phyloP scores from a whole-genome alignment of 805 yeast genomes.

The Torulaspora delbrueckii region DNA sequence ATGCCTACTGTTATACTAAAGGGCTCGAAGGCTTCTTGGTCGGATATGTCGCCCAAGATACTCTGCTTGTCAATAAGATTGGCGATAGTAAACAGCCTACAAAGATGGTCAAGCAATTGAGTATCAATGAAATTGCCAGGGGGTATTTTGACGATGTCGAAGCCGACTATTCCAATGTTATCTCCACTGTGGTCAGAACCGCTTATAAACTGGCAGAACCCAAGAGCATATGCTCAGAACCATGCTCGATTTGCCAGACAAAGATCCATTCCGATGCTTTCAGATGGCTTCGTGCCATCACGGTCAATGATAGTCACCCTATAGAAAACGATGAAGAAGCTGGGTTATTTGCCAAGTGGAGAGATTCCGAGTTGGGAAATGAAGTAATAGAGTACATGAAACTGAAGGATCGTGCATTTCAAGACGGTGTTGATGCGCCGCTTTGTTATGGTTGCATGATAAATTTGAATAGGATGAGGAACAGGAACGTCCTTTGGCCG shows the following conservation, averaged over 20 bases:
- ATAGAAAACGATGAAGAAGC: slow-evolving; percentile 42
- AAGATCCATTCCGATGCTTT: slow-evolving; percentile 54
- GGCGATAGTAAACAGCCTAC: slow-evolving; percentile 30
- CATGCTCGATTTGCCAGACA: slow-evolving; percentile 55
- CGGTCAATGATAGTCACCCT: slow-evolving; percentile 53
- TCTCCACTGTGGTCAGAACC: slow-evolving; percentile 87
- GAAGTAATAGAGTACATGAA: slow-evolving; percentile 17
- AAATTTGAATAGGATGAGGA: slow-evolving; percentile 44
- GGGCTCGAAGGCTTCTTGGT: slow-evolving; percentile 37
- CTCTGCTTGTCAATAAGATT: slow-evolving; percentile 32
- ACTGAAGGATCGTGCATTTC: slow-evolving; percentile 21
- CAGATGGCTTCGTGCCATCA: slow-evolving; percentile 63
- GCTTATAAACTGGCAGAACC: slow-evolving; percentile 70
- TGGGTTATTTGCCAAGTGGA: slow-evolving; percentile 36
- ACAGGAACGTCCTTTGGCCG: slow-evolving; percentile 39
- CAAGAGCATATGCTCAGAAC: slow-evolving; percentile 7
- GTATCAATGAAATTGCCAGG: slow-evolving; percentile 73
- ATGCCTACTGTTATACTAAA: slow-evolving; percentile 41
- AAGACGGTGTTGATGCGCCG: slow-evolving; percentile 21
- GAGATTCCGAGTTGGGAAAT: slow-evolving; percentile 22
- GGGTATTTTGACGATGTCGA: slow-evolving; percentile 71
- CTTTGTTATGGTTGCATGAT: slow-evolving; percentile 77
- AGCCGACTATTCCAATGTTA: slow-evolving; percentile 77
- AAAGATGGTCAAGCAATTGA: slow-evolving; percentile 53
- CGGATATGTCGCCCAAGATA: slow-evolving; percentile 16